A percentile compares a stretch with the other conserved stretches of the same genome.
Evolutionary conservation across 1,284 basidiomycete species (phyloP).

Genomic region (Fereydounia khargensis): DNA sequence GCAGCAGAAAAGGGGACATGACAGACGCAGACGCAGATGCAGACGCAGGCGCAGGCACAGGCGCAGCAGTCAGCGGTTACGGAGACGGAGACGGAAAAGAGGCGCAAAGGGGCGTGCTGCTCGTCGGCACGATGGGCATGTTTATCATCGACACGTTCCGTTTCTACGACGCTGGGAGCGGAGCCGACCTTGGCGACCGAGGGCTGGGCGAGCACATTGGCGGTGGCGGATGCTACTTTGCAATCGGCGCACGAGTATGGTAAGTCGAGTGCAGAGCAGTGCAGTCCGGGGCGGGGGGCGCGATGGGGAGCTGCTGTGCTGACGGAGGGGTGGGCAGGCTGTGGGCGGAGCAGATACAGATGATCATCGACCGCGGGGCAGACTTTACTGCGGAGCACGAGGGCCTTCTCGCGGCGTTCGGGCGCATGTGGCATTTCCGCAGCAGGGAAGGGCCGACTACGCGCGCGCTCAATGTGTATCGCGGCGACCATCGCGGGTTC

Average conservation of each 20-base stretch:
- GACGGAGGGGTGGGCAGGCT: too few species aligned
- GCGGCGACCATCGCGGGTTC: slow-evolving; percentile 72
- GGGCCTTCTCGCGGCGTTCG: slow-evolving; percentile 66
- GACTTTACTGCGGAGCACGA: slow-evolving; percentile 73
- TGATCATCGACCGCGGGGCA: slow-evolving; percentile 77
- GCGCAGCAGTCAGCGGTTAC: too few species aligned
- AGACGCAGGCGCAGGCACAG: too few species aligned
- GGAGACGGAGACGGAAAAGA: not conserved
- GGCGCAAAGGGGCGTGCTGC: not conserved
- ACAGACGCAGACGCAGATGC: too few species aligned
- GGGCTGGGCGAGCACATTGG: slow-evolving; percentile 67
- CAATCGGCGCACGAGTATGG: slow-evolving; percentile 76
- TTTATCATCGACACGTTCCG: slow-evolving; percentile 42
- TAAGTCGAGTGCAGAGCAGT: too few species aligned
- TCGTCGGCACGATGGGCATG: slow-evolving; percentile 35
- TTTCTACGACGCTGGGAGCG: slow-evolving; percentile 11
- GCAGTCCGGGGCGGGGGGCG: too few species aligned
- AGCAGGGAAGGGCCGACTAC: slow-evolving; percentile 67
- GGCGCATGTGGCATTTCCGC: slow-evolving; percentile 75
- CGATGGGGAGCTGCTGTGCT: too few species aligned
- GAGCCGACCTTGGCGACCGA: slow-evolving; percentile 19
- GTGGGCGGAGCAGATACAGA: slow-evolving; percentile 49
- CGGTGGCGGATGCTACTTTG: slow-evolving; percentile 71
- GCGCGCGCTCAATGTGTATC: slow-evolving; percentile 74
- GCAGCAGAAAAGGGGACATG: not conserved